Percentiles rank a stretch among this genome's conserved stretches.
Conservation (phyloP, 768 basidiomycete genomes). For the Mrakia blollopis region DNA sequence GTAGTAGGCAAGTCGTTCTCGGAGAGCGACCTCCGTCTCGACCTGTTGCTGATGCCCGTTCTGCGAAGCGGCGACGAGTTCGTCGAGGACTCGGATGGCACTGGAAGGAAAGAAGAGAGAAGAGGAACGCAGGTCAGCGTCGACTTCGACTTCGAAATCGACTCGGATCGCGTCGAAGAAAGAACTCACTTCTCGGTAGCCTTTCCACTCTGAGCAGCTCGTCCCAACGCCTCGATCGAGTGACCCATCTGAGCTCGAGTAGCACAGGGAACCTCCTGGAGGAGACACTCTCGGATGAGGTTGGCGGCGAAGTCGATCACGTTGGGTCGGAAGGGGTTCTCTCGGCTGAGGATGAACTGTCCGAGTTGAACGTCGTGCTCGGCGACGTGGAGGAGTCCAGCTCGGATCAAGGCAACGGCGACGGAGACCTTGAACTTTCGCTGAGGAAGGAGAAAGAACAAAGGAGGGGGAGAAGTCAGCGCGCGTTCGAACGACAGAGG, state of each 20-base stretch:
- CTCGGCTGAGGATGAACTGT: conserved; percentile 64
- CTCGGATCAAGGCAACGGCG: conserved; percentile 78
- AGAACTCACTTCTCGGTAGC: conserved; percentile 72
- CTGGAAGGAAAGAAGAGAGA: background rate
- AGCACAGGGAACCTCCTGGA: conserved; percentile 69
- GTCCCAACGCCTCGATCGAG: conserved; percentile 72
- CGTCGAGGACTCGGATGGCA: conserved; percentile 27
- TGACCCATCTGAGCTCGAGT: conserved; percentile 72
- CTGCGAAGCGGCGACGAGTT: conserved; percentile 27
- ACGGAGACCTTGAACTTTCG: conserved; percentile 95
- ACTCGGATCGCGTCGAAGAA: conserved; percentile 26
- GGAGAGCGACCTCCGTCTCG: conserved; percentile 37
- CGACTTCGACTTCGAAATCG: too few species aligned
- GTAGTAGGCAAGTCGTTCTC: conserved; percentile 46
- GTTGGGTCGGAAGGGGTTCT: conserved; percentile 59
- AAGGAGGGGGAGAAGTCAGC: background rate
- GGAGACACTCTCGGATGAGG: conserved; percentile 78
- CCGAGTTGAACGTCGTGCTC: conserved; percentile 88
- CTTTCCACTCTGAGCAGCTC: conserved; percentile 67
- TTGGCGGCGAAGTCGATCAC: conserved; percentile 75
- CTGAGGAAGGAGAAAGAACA: conserved; percentile 47
- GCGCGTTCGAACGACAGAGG: too few species aligned
- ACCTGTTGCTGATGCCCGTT: conserved; percentile 19
- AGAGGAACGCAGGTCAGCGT: background rate
- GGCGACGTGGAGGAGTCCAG: conserved; percentile 67